Evolutionary conservation across 169 alveolate genomes (phyloP), one percentile per base, ranked within the genome.

Genomic region (Plasmodium malariae): DNA sequence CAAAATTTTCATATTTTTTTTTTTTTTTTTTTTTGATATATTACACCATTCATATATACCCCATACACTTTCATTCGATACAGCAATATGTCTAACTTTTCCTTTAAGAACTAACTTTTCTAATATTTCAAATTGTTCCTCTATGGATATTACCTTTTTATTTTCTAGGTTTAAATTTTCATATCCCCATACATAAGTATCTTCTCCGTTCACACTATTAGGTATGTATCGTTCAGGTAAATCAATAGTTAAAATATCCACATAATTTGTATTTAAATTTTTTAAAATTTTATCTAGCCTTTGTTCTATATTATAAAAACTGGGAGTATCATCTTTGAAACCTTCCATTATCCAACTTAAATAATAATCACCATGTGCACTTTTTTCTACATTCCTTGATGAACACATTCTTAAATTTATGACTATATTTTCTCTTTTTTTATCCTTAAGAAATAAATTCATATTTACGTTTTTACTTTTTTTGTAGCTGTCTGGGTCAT

Each of bases 161-260:
- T 36, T 45, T 17, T 70, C 70, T 14, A 37, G 55, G 21, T 65
- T 48, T 55, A 68, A 62, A 45, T 40, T 72, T 63, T 89, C 73
- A 80, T 85, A 93, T 1, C 94, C 96, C 96, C 96, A 95, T 74
- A 96, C 80, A 88, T 95, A 95, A 32, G 97, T 95, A 62, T 95
- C 97, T 62, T 95, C 97, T 24, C 97, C 97, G 37, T 91, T 88
- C 49, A 69, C 93, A 14, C 95, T 80, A 43, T 92, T 74, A 7
- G 97, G 95, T 24, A 93, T 92, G 69, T 95, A 95, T 40, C 97
- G 96, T 54, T 94, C 91, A 34, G 97, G 97, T 45, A 72, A 65
- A 60, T 91, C 95, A 43, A 95, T 88, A 62, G 95, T 93, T 43
- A 94, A 88, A 43, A 95, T 74, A 71, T 95, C 97, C 62, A 95